A percentile compares a stretch with the other conserved stretches of the same genome.
Evolutionary conservation across 805 yeast species (phyloP).

Genomic region (Wickerhamomyces bisporus): DNA sequence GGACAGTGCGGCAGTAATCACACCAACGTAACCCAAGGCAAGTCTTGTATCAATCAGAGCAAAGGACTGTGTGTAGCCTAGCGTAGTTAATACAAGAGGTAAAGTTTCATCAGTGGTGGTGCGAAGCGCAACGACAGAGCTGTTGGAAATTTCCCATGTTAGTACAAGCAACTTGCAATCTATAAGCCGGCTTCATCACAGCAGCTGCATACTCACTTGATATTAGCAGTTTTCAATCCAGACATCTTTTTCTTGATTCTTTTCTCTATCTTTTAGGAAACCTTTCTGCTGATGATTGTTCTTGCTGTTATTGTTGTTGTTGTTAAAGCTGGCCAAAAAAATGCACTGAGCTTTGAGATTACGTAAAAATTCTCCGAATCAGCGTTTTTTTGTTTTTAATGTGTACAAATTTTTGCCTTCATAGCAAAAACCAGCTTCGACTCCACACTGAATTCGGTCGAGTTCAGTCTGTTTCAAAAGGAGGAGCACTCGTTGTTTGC

Average conservation of each 20-base stretch:
- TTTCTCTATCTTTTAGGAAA: no score
- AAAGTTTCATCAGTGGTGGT: slow-evolving; percentile 13
- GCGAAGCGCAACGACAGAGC: slow-evolving; percentile 15
- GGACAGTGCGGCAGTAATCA: slow-evolving; percentile 42
- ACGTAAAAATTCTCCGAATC: no score
- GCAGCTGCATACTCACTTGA: slow-evolving; percentile 8
- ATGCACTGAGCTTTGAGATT: no score
- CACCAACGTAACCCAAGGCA: slow-evolving; percentile 46
- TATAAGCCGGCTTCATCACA: background rate
- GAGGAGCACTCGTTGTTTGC: no score
- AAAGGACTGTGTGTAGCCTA: slow-evolving; percentile 41
- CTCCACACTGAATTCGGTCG: no score
- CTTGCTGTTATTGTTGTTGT: background rate
- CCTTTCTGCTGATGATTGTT: background rate
- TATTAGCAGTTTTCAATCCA: slow-evolving; percentile 11
- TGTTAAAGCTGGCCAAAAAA: no score
- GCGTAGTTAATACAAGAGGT: slow-evolving; percentile 7
- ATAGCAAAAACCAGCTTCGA: no score
- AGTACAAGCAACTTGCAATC: no score
- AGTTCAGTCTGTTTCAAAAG: no score
- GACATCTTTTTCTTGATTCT: no score
- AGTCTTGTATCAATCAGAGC: slow-evolving; percentile 40
- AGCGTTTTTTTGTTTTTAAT: no score
- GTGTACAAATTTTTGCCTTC: background rate
- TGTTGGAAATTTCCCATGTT: no score